Base-by-base conservation (phyloP, 2,329 filamentous ascomycete species). In the Fusarium sp. region DNA sequence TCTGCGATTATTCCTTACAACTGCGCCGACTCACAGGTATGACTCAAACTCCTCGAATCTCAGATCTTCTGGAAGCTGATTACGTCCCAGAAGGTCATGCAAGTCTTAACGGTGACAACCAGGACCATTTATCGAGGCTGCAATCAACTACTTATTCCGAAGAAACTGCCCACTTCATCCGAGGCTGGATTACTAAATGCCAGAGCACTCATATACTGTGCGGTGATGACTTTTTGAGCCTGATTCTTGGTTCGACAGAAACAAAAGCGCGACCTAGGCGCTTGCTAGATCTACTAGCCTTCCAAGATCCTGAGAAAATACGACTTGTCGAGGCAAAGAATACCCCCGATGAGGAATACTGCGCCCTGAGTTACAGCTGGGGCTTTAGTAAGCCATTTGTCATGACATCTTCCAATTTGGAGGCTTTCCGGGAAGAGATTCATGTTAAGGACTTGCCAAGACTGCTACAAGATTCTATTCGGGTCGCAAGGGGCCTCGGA, bases 321-420 rank as follows among this genome's bases (percentile, higher is more conserved):
- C 49, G 27, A 17, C 9, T 54, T 15, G 45, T 56, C 17, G 53
- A 58, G 26, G 32, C 23, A 23, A 38, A 30, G 9, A 32, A 54
- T 44, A 27, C 32, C n/a, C n/a, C 30, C n/a, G 23, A 15, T 26
- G 30, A 32, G n/a, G 50, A 54, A 23, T 54, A 54, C 50, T 54
- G 50, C 27, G 50, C 50, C 6, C 15, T 54, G 50, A 54, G 50
- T 32, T 54, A 54, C 50, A 54, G 50, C 50, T 54, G 50, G 50
- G 50, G 50, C 14, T 54, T 54, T 6, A 54, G 50, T 23, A 44
- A 44, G 8, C 37, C 50, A 15, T 45, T 18, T 45, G n/a, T 54
- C 37, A 53, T 53, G 49, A 53, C 9, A 12, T 53, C 49, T 18
- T 53, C 35, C 27, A 53, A 53, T 53, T 2, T 53, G 18, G 35